Evolutionary conservation across 2,329 filamentous ascomycete genomes (phyloP).

Genomic region (Colletotrichum aenigma): DNA sequence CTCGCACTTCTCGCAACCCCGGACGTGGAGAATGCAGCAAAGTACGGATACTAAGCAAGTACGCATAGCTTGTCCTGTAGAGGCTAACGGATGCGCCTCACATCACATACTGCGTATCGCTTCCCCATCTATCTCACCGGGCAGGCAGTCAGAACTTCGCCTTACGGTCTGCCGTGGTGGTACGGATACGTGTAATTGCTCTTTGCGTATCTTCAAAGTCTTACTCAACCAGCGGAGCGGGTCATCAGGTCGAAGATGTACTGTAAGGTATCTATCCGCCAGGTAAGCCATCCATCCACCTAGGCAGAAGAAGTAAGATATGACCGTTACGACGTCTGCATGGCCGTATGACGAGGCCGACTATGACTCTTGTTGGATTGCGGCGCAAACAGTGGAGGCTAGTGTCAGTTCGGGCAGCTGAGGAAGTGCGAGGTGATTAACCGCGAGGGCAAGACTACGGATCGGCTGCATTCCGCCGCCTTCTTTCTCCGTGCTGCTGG

Average conservation of each 20-base stretch:
- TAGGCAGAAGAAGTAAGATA: not conserved
- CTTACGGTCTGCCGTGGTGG: not conserved
- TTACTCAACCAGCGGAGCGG: not conserved
- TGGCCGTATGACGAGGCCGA: not conserved
- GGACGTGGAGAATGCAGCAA: not conserved
- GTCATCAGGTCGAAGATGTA: not conserved
- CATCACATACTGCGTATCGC: not conserved
- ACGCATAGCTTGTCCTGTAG: not conserved
- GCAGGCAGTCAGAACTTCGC: not conserved
- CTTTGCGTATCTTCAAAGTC: not conserved
- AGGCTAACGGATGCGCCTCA: not conserved
- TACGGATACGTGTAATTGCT: not conserved
- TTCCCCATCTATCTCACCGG: not conserved
- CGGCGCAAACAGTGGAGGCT: not conserved
- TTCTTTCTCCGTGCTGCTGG: not conserved
- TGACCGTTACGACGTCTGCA: not conserved
- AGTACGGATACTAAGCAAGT: not conserved
- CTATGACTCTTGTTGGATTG: not conserved
- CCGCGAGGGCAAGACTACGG: not conserved
- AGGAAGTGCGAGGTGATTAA: not conserved
- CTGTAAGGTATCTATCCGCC: not conserved
- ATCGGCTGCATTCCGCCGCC: not conserved
- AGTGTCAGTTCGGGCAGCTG: conserved; percentile 7
- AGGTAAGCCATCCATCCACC: not conserved
- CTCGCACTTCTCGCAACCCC: not conserved